Percentiles rank a stretch among this genome's conserved stretches.
Evolutionary conservation across 306 rosid genomes (phyloP).

Genomic region (Quercus rubra): DNA sequence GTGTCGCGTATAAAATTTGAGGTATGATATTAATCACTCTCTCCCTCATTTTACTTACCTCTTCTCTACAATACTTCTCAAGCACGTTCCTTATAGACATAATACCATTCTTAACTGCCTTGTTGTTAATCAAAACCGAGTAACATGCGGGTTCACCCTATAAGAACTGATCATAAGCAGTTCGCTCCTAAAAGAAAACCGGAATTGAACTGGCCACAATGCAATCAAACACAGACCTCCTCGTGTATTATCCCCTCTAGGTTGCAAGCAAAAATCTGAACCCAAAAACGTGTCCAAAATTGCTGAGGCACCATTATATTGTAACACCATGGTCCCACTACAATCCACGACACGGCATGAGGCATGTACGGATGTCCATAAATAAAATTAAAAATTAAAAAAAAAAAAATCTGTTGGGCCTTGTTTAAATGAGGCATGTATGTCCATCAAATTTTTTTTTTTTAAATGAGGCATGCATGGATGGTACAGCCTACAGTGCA

Average conservation of each 20-base stretch:
- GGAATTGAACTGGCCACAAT: slow-evolving; percentile 59
- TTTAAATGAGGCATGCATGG: too few species aligned
- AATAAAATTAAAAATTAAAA: too few species aligned
- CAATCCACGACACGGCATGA: slow-evolving; percentile 76
- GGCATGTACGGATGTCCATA: slow-evolving; percentile 1
- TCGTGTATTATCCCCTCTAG: slow-evolving; percentile 85
- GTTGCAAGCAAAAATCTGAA: slow-evolving; percentile 83
- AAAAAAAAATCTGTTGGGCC: too few species aligned
- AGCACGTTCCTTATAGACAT: slow-evolving; percentile 37
- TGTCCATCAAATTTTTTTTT: too few species aligned
- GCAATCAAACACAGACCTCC: slow-evolving; percentile 72
- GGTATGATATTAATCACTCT: slow-evolving; percentile 50
- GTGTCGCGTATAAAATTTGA: slow-evolving; percentile 27
- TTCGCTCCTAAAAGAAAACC: slow-evolving; percentile 51
- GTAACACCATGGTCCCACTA: slow-evolving; percentile 45
- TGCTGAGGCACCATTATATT: slow-evolving; percentile 74
- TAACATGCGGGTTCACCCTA: slow-evolving; percentile 40
- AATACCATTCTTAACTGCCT: slow-evolving; percentile 43
- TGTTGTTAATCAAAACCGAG: slow-evolving; percentile 46
- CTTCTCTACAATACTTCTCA: slow-evolving; percentile 32
- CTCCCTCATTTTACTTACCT: slow-evolving; percentile 48
- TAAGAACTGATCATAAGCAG: slow-evolving; percentile 47
- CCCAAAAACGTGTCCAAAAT: slow-evolving; percentile 66
- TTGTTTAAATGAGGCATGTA: too few species aligned
- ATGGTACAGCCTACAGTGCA: background rate